Percentiles rank a stretch among this genome's conserved stretches.
Evolutionary conservation across 2,329 filamentous ascomycete genomes (phyloP).

Genomic region (Fusarium vanettenii): DNA sequence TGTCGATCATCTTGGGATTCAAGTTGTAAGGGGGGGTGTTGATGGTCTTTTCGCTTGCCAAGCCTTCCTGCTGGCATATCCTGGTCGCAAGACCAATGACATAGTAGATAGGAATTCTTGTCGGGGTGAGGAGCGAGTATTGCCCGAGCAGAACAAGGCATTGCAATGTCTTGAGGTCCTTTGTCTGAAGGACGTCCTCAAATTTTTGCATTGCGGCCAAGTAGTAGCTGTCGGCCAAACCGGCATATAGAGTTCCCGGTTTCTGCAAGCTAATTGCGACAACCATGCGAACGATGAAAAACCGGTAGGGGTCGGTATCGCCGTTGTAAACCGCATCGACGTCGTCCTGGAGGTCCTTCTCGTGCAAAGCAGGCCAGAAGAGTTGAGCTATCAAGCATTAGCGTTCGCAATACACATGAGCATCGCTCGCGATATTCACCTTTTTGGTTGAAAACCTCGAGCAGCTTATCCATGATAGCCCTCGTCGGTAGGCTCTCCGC

Average conservation of each 20-base stretch:
- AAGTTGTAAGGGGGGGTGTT: conserved; percentile 68
- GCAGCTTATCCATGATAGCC: conserved; percentile 78
- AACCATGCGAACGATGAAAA: conserved; percentile 90
- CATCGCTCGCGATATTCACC: conserved; percentile 60
- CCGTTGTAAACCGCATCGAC: conserved; percentile 85
- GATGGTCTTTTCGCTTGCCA: conserved; percentile 91
- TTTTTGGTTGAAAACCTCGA: conserved; percentile 89
- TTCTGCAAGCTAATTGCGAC: conserved; percentile 96
- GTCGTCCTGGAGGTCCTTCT: conserved; percentile 80
- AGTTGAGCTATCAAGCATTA: conserved; percentile 74
- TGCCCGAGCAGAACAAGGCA: conserved; percentile 88
- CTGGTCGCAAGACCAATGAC: conserved; percentile 89
- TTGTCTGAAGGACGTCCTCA: conserved; percentile 85
- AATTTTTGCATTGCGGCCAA: conserved; percentile 87
- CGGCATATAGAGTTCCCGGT: conserved; percentile 88
- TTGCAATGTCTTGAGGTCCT: conserved; percentile 90
- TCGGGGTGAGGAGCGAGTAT: conserved; percentile 93
- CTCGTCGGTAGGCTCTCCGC: conserved; percentile 80
- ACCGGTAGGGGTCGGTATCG: conserved; percentile 81
- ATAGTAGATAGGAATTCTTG: conserved; percentile 92
- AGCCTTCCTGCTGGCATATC: conserved; percentile 87
- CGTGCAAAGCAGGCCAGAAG: conserved; percentile 88
- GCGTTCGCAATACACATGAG: neutral
- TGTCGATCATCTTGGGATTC: conserved; percentile 83
- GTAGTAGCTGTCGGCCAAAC: conserved; percentile 94